A percentile compares a stretch with the other conserved stretches of the same genome.
phyloP scores from a whole-genome alignment of 176 grass and related monocot genomes.

The Raddia distichophylla region DNA sequence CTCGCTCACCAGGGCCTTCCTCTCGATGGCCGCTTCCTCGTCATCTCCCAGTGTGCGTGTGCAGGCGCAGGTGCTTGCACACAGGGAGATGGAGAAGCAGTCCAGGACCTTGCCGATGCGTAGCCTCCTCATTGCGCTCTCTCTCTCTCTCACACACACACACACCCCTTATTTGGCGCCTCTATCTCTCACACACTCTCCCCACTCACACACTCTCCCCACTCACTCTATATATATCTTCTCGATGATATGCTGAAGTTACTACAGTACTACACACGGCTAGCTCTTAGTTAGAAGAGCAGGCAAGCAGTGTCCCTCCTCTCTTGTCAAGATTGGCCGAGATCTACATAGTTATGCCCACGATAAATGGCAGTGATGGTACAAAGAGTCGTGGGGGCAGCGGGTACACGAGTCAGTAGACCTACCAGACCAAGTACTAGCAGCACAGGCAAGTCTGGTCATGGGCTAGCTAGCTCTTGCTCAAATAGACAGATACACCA shows the following conservation, averaged over 20 bases:
- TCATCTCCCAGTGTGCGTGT: slow-evolving; percentile 13
- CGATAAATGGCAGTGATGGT: slow-evolving; percentile 37
- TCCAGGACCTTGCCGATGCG: slow-evolving; percentile 41
- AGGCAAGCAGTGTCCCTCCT: not conserved
- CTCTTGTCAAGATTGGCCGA: not conserved
- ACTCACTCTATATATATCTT: not conserved
- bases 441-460: slow-evolving; percentile 3
- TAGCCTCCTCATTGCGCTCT: slow-evolving; percentile 44
- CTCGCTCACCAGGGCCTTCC: slow-evolving; percentile 44
- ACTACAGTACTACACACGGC: not conserved
- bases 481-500: not conserved
- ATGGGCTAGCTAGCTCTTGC: not conserved
- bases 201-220: not conserved
- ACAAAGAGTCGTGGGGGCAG: slow-evolving; percentile 8
- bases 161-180: not conserved
- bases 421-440: slow-evolving; percentile 18
- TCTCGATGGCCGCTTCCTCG: slow-evolving; percentile 39
- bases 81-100: slow-evolving; percentile 44
- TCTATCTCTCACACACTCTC: not conserved
- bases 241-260: not conserved
- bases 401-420: slow-evolving; percentile 12
- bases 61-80: slow-evolving; percentile 37
- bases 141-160: not conserved
- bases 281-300: slow-evolving; percentile 13
- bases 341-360: slow-evolving; percentile 42